Evolutionary conservation across 2,329 filamentous ascomycete species (phyloP), one percentile per base, ranked within the genome.

Genomic region (Pseudocercospora vitis): DNA sequence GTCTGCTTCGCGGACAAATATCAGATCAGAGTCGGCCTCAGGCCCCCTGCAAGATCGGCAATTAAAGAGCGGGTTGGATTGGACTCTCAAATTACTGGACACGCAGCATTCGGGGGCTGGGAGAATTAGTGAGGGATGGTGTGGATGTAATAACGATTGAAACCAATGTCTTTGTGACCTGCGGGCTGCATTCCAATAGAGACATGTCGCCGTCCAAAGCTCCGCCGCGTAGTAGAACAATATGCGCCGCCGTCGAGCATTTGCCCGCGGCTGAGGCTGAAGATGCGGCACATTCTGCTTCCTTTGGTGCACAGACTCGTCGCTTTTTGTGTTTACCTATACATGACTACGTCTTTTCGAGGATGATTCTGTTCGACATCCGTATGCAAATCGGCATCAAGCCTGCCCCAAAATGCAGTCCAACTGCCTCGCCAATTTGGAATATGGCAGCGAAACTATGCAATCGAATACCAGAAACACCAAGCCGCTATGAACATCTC

Each of bases 1-100:
- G 16, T 33, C 37, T 12, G 46, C 46, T 21, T 49, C 50, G 44
- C 31, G n/a, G n/a, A n/a, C n/a, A n/a, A n/a, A n/a, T n/a, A n/a
- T n/a, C n/a, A n/a, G n/a, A n/a, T n/a, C n/a, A n/a, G n/a, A n/a
- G n/a, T n/a, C n/a, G n/a, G n/a, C n/a, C n/a, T n/a, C n/a, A n/a
- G n/a, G n/a, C n/a, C n/a, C n/a, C n/a, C n/a, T n/a, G n/a, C n/a
- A n/a, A n/a, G n/a, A n/a, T n/a, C n/a, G n/a, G n/a, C n/a, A n/a
- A n/a, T n/a, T n/a, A n/a, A n/a, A n/a, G n/a, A n/a, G n/a, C n/a
- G n/a, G n/a, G n/a, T n/a, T n/a, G n/a, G n/a, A n/a, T n/a, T n/a
- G n/a, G n/a, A n/a, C n/a, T n/a, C n/a, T n/a, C n/a, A n/a, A n/a
- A n/a, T n/a, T n/a, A n/a, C n/a, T n/a, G n/a, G n/a, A n/a, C n/a